These are phyloP conservation scores for Podosphaera fusca DNA, from an alignment of 2,329 filamentous ascomycete genomes.

Conservation along the genomic window DNA sequence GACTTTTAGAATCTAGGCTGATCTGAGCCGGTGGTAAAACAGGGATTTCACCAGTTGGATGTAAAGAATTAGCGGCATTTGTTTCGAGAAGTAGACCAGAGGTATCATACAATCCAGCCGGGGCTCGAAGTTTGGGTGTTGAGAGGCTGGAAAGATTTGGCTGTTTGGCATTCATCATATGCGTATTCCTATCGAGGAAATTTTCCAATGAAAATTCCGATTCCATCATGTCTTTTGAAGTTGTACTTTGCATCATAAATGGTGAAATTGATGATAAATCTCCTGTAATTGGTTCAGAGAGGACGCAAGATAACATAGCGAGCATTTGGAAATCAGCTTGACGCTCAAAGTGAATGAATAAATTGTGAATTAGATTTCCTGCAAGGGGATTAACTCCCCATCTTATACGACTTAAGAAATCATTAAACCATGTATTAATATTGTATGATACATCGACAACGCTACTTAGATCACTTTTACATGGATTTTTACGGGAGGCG, in stretches of 20 bases:
- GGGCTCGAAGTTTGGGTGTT: constrained; percentile 33
- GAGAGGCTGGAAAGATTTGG: constrained; percentile 30
- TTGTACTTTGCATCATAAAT: constrained; percentile 32
- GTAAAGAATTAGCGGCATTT: constrained; percentile 32
- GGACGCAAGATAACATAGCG: constrained; percentile 48
- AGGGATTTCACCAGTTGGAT: constrained; percentile 38
- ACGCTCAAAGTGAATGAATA: constrained; percentile 41
- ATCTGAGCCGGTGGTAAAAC: constrained; percentile 25
- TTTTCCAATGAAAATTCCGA: constrained; percentile 45
- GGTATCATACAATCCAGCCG: constrained; percentile 29
- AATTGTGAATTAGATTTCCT: constrained; percentile 32
- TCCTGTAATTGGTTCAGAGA: constrained; percentile 33
- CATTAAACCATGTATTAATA: constrained; percentile 18
- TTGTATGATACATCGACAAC: constrained; percentile 15
- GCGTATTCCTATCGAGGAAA: constrained; percentile 32
- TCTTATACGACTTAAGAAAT: constrained; percentile 30
- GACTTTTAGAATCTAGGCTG: constrained; percentile 24
- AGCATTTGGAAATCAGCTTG: constrained; percentile 45
- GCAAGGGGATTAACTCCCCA: constrained; percentile 46
- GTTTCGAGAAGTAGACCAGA: constrained; percentile 30
- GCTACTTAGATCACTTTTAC: constrained; percentile 22
- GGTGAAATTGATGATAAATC: constrained; percentile 32
- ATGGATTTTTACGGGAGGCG: constrained; percentile 21
- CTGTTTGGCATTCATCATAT: constrained; percentile 28
- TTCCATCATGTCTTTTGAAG: constrained; percentile 39